A percentile compares a stretch with the other conserved stretches of the same genome.
Conservation (phyloP, 768 basidiomycete genomes). For the Russula olivacea region DNA sequence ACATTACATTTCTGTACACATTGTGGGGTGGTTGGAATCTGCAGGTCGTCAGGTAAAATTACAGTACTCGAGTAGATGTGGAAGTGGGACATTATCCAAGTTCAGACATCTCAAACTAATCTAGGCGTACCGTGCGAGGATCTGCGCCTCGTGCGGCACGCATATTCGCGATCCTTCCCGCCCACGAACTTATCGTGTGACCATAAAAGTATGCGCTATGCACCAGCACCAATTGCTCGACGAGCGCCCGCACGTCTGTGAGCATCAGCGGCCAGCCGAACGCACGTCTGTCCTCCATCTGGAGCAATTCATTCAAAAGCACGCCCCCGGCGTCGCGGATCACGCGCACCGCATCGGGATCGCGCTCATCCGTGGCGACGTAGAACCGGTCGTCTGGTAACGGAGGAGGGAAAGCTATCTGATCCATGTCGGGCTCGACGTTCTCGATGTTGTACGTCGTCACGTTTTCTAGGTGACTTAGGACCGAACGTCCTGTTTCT, state of each 20-base stretch:
- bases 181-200: conserved; percentile 34
- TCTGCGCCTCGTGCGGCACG: conserved; percentile 36
- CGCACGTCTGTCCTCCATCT: conserved; percentile 35
- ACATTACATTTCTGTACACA: too few relatives aligned
- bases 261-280: conserved; percentile 41
- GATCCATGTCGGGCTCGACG: conserved; percentile 8
- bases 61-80: too few relatives aligned
- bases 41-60: too few relatives aligned
- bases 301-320: conserved; percentile 39
- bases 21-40: too few relatives aligned
- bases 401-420: conserved; percentile 1
- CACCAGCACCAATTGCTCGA: conserved; percentile 38
- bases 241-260: conserved; percentile 39
- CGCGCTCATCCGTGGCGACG: conserved; percentile 41
- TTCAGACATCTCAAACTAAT: too few relatives aligned
- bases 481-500: conserved; percentile 30
- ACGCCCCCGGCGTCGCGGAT: conserved; percentile 36
- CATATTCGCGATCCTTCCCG: conserved; percentile 37
- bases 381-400: conserved; percentile 26
- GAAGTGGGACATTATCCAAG: too few relatives aligned
- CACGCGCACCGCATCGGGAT: conserved; percentile 31
- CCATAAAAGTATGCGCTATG: conserved; percentile 37
- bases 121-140: conserved; percentile 30
- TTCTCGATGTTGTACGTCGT: conserved; percentile 13
- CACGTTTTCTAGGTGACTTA: conserved; percentile 18